Conservation (phyloP, 257 asterid genomes). For the Solanum clarkiae region DNA sequence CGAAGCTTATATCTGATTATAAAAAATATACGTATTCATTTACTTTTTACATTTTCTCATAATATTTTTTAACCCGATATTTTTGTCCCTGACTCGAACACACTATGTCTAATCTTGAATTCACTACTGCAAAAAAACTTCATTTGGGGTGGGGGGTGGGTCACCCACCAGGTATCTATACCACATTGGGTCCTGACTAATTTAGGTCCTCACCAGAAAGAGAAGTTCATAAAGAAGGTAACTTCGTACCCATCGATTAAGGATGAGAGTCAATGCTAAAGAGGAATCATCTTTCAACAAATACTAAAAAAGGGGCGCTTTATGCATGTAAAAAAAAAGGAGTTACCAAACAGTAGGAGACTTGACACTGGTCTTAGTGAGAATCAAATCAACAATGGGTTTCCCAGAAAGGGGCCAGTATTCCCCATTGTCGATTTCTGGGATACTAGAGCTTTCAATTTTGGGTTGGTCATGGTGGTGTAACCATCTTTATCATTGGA, state of each 20-base stretch:
- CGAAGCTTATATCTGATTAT: neutral
- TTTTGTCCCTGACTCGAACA: too few species aligned
- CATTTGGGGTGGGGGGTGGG: neutral
- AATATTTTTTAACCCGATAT: too few species aligned
- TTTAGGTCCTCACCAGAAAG: neutral
- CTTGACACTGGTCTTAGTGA: conserved; percentile 1
- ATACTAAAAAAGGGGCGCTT: neutral
- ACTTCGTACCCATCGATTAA: neutral
- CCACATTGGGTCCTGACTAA: neutral
- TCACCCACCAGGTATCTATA: neutral
- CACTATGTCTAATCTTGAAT: neutral
- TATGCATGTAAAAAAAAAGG: neutral
- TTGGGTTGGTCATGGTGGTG: neutral
- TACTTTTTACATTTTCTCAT: too few species aligned
- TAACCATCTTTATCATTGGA: neutral
- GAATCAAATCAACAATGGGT: conserved; percentile 8
- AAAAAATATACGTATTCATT: too few species aligned
- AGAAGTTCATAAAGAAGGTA: neutral
- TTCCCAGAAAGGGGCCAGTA: conserved; percentile 14
- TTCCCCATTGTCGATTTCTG: neutral
- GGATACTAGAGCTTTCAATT: neutral
- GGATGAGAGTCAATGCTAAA: too few species aligned
- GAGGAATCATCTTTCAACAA: neutral
- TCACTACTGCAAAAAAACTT: neutral
- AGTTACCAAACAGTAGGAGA: conserved; percentile 8